These are phyloP conservation scores for Apiotrichum siamense DNA, from an alignment of 1,284 basidiomycete species.

Conservation along the genomic window DNA sequence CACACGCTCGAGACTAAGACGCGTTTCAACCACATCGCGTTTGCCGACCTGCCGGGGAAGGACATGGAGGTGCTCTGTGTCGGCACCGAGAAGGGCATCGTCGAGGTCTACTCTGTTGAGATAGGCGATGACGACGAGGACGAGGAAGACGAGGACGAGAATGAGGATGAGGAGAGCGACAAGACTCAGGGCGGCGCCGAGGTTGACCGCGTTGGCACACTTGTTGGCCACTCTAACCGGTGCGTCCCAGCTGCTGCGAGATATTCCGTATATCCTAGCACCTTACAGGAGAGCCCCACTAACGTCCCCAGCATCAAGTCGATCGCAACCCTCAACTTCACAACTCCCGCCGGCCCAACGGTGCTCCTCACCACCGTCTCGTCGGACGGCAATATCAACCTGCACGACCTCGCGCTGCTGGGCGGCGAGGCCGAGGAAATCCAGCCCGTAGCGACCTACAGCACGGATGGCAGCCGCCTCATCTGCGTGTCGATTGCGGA, in stretches of 20 bases:
- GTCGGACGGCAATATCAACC: conserved; percentile 73
- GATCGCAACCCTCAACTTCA: conserved; percentile 35
- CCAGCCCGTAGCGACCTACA: conserved; percentile 60
- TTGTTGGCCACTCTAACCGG: conserved; percentile 43
- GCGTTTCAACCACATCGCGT: conserved; percentile 71
- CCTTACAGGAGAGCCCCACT: background rate
- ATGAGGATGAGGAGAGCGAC: conserved; percentile 25
- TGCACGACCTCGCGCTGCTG: conserved; percentile 62
- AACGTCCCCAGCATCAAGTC: conserved; percentile 37
- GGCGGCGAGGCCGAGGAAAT: conserved; percentile 12
- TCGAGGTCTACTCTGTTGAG: conserved; percentile 60
- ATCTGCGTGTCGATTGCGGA: conserved; percentile 68
- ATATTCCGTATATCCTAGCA: too few relatives aligned
- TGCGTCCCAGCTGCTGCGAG: conserved; percentile 19
- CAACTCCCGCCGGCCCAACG: conserved; percentile 45
- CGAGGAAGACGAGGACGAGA: conserved; percentile 23
- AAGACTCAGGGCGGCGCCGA: conserved; percentile 24
- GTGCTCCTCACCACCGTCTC: conserved; percentile 67
- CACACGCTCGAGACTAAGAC: conserved; percentile 67
- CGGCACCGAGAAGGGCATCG: conserved; percentile 77
- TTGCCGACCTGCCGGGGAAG: conserved; percentile 55
- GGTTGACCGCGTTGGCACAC: conserved; percentile 31
- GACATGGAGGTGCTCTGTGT: conserved; percentile 59
- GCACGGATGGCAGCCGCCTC: conserved; percentile 75
- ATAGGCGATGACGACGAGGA: conserved; percentile 20